Conservation (phyloP, 2,329 filamentous ascomycete species). For the Fusarium pilosicola region DNA sequence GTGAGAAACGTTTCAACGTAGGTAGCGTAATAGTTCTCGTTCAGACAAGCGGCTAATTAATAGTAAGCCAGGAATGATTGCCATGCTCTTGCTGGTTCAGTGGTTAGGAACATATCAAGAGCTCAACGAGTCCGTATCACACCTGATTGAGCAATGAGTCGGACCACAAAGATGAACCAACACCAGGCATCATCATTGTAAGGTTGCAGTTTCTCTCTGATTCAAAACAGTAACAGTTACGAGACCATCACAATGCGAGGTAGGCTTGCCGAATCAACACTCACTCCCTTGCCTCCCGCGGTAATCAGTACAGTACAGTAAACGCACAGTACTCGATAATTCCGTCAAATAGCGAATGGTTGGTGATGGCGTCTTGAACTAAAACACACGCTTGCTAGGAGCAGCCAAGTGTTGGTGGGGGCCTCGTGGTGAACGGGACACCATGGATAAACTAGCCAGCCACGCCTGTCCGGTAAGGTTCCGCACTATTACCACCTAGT, state of each 20-base stretch:
- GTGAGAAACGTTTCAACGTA: neutral
- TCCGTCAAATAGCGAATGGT: constrained; percentile 8
- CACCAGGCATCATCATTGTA: constrained; percentile 11
- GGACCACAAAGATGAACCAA: neutral
- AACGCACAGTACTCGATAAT: constrained; percentile 18
- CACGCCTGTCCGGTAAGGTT: constrained; percentile 40
- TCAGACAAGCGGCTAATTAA: neutral
- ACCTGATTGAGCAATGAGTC: neutral
- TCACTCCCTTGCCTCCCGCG: constrained; percentile 13
- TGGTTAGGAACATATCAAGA: neutral
- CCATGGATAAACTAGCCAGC: constrained; percentile 14
- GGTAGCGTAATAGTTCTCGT: neutral
- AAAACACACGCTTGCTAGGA: constrained; percentile 27
- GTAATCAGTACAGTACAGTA: neutral
- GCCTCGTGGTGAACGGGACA: constrained; percentile 41
- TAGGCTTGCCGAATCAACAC: constrained; percentile 24
- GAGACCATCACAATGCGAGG: neutral
- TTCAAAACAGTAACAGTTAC: constrained; percentile 11
- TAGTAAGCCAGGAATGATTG: neutral
- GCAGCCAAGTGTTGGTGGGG: constrained; percentile 36
- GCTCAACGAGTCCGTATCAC: neutral
- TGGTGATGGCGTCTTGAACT: constrained; percentile 33
- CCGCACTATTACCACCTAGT: constrained; percentile 32
- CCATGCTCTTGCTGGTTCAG: neutral
- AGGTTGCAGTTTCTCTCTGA: neutral